phyloP scores from a whole-genome alignment of 768 basidiomycete species.

The Podaxis carcinomalis region DNA sequence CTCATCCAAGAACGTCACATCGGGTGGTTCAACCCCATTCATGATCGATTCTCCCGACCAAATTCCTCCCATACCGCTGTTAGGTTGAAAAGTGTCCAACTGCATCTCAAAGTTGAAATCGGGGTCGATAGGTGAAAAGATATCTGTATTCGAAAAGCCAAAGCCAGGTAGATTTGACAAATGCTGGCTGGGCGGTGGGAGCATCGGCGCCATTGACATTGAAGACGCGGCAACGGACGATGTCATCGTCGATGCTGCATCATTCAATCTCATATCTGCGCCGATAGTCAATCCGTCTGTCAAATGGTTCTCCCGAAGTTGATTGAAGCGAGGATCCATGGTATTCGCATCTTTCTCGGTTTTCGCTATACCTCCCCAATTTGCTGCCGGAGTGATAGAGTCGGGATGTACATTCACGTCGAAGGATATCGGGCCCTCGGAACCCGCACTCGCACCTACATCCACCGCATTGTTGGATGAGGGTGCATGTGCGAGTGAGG shows the following conservation, averaged over 20 bases:
- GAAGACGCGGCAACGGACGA: not conserved
- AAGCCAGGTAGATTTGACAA: too few relatives aligned
- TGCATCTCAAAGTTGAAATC: too few relatives aligned
- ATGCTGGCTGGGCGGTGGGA: not conserved
- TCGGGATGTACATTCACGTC: conserved; percentile 4
- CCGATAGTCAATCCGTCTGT: not conserved
- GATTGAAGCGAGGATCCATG: not conserved
- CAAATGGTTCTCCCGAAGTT: not conserved
- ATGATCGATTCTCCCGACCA: not conserved
- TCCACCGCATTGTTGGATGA: too few relatives aligned
- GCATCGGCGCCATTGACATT: not conserved
- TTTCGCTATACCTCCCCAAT: conserved; percentile 32
- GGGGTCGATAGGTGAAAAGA: too few relatives aligned
- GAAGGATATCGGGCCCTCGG: too few relatives aligned
- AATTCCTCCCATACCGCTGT: not conserved
- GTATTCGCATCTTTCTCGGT: not conserved
- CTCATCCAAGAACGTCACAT: not conserved
- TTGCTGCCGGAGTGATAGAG: conserved; percentile 19
- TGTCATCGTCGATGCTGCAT: not conserved
- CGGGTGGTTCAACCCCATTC: not conserved
- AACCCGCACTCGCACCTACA: too few relatives aligned
- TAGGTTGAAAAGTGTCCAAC: too few relatives aligned
- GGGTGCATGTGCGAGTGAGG: too few relatives aligned
- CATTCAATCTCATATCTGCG: not conserved
- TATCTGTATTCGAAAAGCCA: too few relatives aligned